Conservation (phyloP, 2,329 filamentous ascomycete genomes). For the Epichloe brachyelytri region DNA sequence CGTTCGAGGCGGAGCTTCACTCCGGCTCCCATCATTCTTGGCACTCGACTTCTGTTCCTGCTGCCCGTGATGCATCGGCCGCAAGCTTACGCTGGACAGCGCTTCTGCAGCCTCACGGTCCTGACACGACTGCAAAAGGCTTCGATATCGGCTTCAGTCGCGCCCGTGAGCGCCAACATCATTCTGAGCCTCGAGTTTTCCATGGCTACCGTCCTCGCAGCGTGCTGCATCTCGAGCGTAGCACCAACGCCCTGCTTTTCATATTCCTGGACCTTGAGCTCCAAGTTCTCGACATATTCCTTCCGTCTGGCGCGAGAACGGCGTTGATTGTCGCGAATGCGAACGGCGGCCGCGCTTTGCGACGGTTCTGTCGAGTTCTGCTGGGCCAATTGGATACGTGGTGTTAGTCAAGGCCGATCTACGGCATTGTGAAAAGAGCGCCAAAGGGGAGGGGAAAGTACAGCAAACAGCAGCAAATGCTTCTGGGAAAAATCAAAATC, state of each 20-base stretch:
- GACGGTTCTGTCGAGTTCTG: slow-evolving; percentile 9
- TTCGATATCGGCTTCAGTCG: slow-evolving; percentile 26
- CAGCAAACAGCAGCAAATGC: not conserved
- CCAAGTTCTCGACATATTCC: slow-evolving; percentile 35
- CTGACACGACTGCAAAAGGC: slow-evolving; percentile 25
- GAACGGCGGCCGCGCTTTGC: slow-evolving; percentile 21
- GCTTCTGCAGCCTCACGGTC: slow-evolving; percentile 19
- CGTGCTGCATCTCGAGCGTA: slow-evolving; percentile 39
- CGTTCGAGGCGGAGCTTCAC: not conserved
- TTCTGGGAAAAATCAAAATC: not conserved
- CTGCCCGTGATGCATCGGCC: slow-evolving; percentile 4
- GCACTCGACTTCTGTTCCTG: not conserved
- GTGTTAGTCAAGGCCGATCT: not conserved
- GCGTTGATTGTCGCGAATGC: slow-evolving; percentile 40
- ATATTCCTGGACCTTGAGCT: slow-evolving; percentile 31
- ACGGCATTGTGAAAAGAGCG: not conserved
- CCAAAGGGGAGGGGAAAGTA: not conserved
- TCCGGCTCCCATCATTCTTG: not conserved
- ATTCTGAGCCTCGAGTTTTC: slow-evolving; percentile 34
- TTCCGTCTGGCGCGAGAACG: slow-evolving; percentile 37
- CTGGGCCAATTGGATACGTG: not conserved
- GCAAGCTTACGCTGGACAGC: slow-evolving; percentile 7
- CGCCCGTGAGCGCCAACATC: slow-evolving; percentile 27
- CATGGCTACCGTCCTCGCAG: slow-evolving; percentile 33
- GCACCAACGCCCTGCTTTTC: slow-evolving; percentile 36